A percentile compares a stretch with the other conserved stretches of the same genome.
Conservation (phyloP, 1,284 basidiomycete genomes). For the Neonothopanus nambi region DNA sequence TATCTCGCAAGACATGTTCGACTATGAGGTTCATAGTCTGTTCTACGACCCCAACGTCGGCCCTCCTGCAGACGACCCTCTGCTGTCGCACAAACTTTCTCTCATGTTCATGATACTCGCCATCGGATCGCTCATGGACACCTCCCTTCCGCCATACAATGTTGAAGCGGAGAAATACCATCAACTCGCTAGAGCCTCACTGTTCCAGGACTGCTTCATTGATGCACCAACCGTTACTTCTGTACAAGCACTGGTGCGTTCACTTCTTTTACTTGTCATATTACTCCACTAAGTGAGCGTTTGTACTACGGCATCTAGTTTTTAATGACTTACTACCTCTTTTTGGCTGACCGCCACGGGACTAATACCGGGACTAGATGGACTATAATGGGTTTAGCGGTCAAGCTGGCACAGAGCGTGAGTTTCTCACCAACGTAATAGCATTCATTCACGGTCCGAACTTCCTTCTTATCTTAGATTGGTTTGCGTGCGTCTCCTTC, state of each 20-base stretch:
- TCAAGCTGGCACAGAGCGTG: slow-evolving; percentile 77
- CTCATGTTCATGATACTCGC: slow-evolving; percentile 76
- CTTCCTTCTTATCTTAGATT: slow-evolving; percentile 45
- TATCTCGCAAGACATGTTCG: slow-evolving; percentile 63
- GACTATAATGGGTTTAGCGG: slow-evolving; percentile 76
- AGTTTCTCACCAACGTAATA: slow-evolving; percentile 31
- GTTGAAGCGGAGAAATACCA: slow-evolving; percentile 79
- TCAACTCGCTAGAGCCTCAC: slow-evolving; percentile 68
- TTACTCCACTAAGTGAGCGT: not conserved
- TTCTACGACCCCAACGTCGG: slow-evolving; percentile 57
- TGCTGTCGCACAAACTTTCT: slow-evolving; percentile 65
- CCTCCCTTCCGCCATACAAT: slow-evolving; percentile 61
- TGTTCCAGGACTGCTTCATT: slow-evolving; percentile 71
- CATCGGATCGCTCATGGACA: slow-evolving; percentile 72
- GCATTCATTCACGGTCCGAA: slow-evolving; percentile 16
- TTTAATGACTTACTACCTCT: slow-evolving; percentile 77
- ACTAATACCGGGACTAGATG: slow-evolving; percentile 71
- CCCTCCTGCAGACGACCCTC: slow-evolving; percentile 54
- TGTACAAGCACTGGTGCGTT: slow-evolving; percentile 67
- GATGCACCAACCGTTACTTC: slow-evolving; percentile 73
- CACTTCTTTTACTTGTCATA: slow-evolving; percentile 9
- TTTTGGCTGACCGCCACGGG: slow-evolving; percentile 72
- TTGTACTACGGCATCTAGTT: slow-evolving; percentile 42
- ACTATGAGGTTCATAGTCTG: slow-evolving; percentile 59
- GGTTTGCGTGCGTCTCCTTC: slow-evolving; percentile 63